Evolutionary conservation across 306 rosid genomes (phyloP).

Genomic region (Trichosanthes cucumerina): DNA sequence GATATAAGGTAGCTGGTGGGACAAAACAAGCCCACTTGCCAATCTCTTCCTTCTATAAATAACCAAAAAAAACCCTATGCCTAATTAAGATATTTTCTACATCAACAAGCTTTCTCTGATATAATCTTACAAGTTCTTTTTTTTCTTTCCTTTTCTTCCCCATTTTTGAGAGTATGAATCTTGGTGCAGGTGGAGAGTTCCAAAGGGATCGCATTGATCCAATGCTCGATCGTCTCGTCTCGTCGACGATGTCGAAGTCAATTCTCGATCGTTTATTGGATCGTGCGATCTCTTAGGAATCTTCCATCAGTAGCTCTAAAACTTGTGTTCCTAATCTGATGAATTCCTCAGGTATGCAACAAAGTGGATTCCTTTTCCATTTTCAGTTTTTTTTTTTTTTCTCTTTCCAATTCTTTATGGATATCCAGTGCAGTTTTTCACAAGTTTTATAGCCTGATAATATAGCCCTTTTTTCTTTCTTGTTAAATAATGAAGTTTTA

Average conservation of each 20-base stretch:
- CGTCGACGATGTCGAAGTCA: not conserved
- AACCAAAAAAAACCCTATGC: not conserved
- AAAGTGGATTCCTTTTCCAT: not conserved
- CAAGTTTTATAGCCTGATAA: not conserved
- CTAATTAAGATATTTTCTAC: not conserved
- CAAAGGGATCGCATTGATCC: conserved; percentile 98
- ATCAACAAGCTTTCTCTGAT: not conserved
- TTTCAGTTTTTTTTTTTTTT: not conserved
- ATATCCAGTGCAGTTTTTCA: not conserved
- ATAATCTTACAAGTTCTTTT: not conserved
- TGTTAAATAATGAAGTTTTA: not conserved
- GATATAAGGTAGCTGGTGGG: conserved; percentile 2
- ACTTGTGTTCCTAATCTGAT: not conserved
- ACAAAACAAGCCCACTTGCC: not conserved
- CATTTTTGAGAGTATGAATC: not conserved
- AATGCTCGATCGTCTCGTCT: not conserved
- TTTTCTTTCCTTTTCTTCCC: too few relatives aligned
- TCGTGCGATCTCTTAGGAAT: conserved; percentile 76
- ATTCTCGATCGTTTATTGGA: conserved; percentile 20
- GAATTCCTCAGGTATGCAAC: not conserved
- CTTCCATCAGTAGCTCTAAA: conserved; percentile 33
- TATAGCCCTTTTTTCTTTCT: not conserved
- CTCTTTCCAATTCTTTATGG: not conserved
- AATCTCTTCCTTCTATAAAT: conserved; percentile 7
- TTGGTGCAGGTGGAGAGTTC: conserved; percentile 59